phyloP scores from a whole-genome alignment of 2,329 filamentous ascomycete genomes.

The Plectosphaerella cucumerina region DNA sequence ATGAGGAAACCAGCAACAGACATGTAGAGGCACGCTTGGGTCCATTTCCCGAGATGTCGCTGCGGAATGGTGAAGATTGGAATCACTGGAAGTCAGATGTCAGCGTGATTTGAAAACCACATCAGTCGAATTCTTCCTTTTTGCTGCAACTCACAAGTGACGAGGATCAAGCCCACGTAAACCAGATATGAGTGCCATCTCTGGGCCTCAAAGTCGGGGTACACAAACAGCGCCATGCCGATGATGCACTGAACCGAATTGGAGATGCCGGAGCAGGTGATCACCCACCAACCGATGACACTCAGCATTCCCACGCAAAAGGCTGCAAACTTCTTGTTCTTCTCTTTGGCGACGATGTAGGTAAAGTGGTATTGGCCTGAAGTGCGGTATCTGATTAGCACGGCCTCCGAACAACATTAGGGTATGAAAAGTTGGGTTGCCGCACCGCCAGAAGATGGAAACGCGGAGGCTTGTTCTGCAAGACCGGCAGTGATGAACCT shows the following conservation, averaged over 20 bases:
- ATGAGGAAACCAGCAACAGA: conserved; percentile 11
- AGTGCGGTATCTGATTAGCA: no score
- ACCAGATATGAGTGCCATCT: conserved; percentile 14
- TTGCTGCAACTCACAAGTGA: conserved; percentile 8
- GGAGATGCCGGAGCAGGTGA: conserved; percentile 16
- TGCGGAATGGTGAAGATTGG: conserved; percentile 15
- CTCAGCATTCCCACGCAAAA: conserved; percentile 10
- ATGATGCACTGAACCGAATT: conserved; percentile 13
- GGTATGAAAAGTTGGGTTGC: no score
- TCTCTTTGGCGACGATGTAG: conserved; percentile 11
- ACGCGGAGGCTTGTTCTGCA: conserved; percentile 12
- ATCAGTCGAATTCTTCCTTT: no score
- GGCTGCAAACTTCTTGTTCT: conserved; percentile 10
- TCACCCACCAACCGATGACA: conserved; percentile 14
- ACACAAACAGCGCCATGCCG: conserved; percentile 10
- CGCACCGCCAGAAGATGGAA: conserved; percentile 8
- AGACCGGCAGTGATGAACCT: conserved; percentile 12
- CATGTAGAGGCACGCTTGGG: conserved; percentile 7
- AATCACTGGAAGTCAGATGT: conserved; percentile 7
- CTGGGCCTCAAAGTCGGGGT: conserved; percentile 9
- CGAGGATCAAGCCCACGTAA: conserved; percentile 10
- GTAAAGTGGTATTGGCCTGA: conserved; percentile 16
- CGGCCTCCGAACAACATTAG: not conserved
- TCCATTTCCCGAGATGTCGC: conserved; percentile 11
- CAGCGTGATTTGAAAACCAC: not conserved